Base-by-base conservation (phyloP, 1,139 yeast genomes). In the Geotrichum citri-aurantii region DNA sequence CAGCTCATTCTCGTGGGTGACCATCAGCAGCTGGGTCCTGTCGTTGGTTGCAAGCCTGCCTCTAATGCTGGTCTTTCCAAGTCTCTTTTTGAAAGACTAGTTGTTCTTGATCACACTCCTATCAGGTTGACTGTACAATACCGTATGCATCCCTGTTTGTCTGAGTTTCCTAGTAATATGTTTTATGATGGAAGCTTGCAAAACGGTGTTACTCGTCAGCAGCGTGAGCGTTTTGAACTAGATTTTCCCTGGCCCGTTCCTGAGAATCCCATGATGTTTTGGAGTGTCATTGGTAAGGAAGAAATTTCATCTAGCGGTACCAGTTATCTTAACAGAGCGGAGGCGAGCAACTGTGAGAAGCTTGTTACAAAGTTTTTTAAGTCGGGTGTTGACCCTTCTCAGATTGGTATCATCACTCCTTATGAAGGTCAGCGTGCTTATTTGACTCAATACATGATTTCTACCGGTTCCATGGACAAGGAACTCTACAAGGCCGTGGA, bases 1-100 rank as follows among this genome's bases (percentile, higher is more conserved):
- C 97, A 91, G 69, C 91, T 90, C 3, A 83, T 91, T 54, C 76
- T 92, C 31, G 97, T 92, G 54, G 98, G 98, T 67, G 98, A 92
- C 71, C 97, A 92, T 72, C 95, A 89, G 74, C 98, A 92, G 75
- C 77, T 91, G 65, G 97, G 97, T 2, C 97, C 97, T 0, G 95
- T 90, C 26, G 86, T 91, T 56, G 74, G 89, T 62, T 91, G 88
- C 68, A 82, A 83, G 67, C 81, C 80, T 65, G 97, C 96, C 1
- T 91, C 86, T 26, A 85, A 86, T 63, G 96, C 96, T 0, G 97
- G 97, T 24, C 79, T 92, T 61, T 81, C 81, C 61, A 96, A 88
- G 69, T 89, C 96, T 0, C 75, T 91, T 57, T 92, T 91, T 72
- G 97, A 92, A 73, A 80, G 97, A 66, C 76, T 92, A 64, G 86